Conservation (phyloP, 1,284 basidiomycete species). For the Leccinum angustisporum region DNA sequence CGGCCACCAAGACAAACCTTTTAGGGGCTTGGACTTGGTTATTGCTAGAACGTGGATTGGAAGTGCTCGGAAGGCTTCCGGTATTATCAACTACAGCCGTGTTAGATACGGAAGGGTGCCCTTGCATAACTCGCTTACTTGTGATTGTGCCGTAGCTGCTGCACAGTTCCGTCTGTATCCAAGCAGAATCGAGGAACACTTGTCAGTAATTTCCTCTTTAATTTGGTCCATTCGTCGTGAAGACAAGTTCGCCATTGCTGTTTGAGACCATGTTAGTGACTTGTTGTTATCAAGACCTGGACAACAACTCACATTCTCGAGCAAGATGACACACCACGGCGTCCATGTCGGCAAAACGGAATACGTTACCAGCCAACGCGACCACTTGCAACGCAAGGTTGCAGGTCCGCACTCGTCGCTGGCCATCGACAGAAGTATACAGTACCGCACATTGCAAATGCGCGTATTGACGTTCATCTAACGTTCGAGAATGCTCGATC, state of each 20-base stretch:
- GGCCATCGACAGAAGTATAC: constrained; percentile 81
- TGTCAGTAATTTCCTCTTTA: constrained; percentile 82
- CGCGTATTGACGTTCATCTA: constrained; percentile 79
- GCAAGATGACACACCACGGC: constrained; percentile 73
- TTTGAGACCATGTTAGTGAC: not conserved
- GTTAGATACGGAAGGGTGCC: constrained; percentile 10
- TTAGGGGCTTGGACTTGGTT: constrained; percentile 89
- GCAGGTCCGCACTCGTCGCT: constrained; percentile 82
- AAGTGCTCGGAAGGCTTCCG: constrained; percentile 90
- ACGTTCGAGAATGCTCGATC: constrained; percentile 62
- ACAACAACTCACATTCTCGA: constrained; percentile 66
- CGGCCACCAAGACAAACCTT: constrained; percentile 53
- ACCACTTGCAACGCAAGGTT: constrained; percentile 86
- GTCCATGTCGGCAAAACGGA: constrained; percentile 92
- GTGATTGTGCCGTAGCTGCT: constrained; percentile 75
- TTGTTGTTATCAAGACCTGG: not conserved
- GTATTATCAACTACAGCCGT: constrained; percentile 76
- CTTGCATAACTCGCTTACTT: constrained; percentile 48
- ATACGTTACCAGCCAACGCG: constrained; percentile 87
- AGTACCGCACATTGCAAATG: constrained; percentile 90
- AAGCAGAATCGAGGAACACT: constrained; percentile 80
- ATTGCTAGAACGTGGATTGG: constrained; percentile 85
- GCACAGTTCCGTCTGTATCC: constrained; percentile 94
- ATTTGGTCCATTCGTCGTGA: constrained; percentile 72
- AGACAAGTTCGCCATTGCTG: constrained; percentile 71